Conservation (phyloP, 2,329 filamentous ascomycete species). For the Dryadomyces sulphureus region DNA sequence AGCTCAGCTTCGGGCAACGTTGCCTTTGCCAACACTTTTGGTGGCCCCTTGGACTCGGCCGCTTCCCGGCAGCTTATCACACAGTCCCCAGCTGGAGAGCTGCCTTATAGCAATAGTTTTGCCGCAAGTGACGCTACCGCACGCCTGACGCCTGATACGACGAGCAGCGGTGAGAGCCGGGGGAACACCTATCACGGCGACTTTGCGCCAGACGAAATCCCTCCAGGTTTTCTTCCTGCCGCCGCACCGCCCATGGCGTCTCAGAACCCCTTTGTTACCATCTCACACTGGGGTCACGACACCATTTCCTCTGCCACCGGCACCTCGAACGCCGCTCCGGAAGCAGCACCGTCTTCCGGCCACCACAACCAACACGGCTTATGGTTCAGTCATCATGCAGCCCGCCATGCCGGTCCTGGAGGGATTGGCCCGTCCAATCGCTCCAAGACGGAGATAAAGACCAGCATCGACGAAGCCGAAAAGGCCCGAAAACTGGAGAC, state of each 20-base stretch:
- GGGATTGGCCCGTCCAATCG: slow-evolving; percentile 34
- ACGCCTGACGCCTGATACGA: slow-evolving; percentile 34
- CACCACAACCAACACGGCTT: slow-evolving; percentile 24
- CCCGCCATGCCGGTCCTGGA: slow-evolving; percentile 25
- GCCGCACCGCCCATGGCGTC: slow-evolving; percentile 24
- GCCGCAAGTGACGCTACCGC: slow-evolving; percentile 11
- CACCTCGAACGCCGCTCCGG: slow-evolving; percentile 15
- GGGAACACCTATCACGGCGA: slow-evolving; percentile 6
- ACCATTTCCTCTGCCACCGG: too few species aligned
- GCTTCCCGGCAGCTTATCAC: slow-evolving; percentile 27
- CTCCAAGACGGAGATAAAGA: slow-evolving; percentile 23
- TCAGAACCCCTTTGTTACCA: slow-evolving; percentile 39
- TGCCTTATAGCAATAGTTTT: slow-evolving; percentile 11
- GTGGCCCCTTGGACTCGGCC: slow-evolving; percentile 17
- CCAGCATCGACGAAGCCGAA: slow-evolving; percentile 34
- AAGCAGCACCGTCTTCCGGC: slow-evolving; percentile 3
- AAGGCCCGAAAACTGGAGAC: slow-evolving; percentile 25
- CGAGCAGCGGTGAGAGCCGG: slow-evolving; percentile 25
- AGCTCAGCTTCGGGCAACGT: slow-evolving; percentile 1
- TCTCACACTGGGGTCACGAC: slow-evolving; percentile 39
- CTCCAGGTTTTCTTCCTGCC: slow-evolving; percentile 17
- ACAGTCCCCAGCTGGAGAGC: slow-evolving; percentile 20
- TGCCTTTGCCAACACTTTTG: slow-evolving; percentile 8
- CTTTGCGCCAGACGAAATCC: slow-evolving; percentile 32
- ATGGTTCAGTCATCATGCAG: slow-evolving; percentile 24